phyloP scores from a whole-genome alignment of 2,329 filamentous ascomycete genomes.

The Teratosphaeria zuluensis region DNA sequence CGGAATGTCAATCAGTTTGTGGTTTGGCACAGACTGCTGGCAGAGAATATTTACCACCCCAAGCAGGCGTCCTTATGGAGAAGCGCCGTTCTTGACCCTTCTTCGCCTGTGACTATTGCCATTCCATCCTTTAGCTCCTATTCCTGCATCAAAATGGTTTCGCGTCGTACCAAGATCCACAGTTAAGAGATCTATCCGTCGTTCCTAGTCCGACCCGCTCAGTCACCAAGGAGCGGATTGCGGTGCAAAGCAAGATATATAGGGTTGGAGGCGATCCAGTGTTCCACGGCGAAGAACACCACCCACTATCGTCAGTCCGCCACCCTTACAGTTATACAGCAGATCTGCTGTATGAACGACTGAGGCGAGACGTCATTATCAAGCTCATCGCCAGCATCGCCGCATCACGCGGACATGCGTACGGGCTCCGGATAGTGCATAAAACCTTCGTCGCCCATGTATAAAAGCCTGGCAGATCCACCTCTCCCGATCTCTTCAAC shows the following conservation, averaged over 20 bases:
- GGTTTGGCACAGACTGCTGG: too few species aligned
- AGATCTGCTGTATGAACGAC: not conserved
- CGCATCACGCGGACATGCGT: not conserved
- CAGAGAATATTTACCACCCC: too few species aligned
- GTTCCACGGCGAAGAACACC: not conserved
- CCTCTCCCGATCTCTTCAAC: not conserved
- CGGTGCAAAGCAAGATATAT: not conserved
- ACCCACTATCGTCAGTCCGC: not conserved
- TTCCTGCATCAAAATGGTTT: too few species aligned
- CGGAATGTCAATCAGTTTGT: too few species aligned
- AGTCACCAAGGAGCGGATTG: not conserved
- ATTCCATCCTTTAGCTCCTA: too few species aligned
- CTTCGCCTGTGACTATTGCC: too few species aligned
- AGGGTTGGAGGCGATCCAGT: not conserved
- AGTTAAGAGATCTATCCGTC: not conserved
- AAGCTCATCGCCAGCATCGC: not conserved
- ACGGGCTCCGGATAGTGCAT: not conserved
- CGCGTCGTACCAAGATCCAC: not conserved
- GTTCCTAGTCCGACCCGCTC: not conserved
- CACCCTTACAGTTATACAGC: not conserved
- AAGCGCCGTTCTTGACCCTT: too few species aligned
- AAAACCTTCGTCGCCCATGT: not conserved
- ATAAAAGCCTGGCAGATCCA: not conserved
- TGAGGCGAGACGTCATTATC: not conserved
- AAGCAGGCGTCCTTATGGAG: too few species aligned